A percentile compares a stretch with the other conserved stretches of the same genome.
These are phyloP conservation scores for Helminthosporium solani DNA, from an alignment of 2,329 filamentous ascomycete species.

Conservation along the genomic window DNA sequence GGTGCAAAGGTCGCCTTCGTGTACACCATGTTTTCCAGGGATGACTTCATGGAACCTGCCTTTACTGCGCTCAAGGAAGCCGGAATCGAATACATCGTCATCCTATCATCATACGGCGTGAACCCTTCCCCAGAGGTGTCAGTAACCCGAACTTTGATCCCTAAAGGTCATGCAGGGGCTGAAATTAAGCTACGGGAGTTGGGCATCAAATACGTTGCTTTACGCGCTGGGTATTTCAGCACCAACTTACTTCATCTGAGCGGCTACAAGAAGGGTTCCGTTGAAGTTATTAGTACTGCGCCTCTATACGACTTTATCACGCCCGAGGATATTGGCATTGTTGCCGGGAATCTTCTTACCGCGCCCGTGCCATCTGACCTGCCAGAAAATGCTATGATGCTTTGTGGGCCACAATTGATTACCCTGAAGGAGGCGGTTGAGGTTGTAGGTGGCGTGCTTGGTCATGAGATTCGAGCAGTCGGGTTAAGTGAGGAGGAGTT, in stretches of 20 bases:
- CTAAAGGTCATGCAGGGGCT: constrained; percentile 3
- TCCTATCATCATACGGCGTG: not conserved
- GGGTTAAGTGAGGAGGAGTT: no score
- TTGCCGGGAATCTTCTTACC: no score
- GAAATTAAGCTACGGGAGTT: constrained; percentile 4
- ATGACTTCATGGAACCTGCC: not conserved
- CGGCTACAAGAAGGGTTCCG: constrained; percentile 3
- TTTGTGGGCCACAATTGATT: no score
- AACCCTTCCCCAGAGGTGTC: not conserved
- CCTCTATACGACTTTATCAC: constrained; percentile 8
- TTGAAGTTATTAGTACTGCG: constrained; percentile 2
- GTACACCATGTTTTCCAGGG: constrained; percentile 39
- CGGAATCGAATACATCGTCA: constrained; percentile 2
- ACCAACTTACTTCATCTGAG: constrained; percentile 3
- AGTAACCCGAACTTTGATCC: not conserved
- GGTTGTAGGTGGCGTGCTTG: no score
- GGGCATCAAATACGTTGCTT: not conserved
- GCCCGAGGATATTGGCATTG: constrained; percentile 5
- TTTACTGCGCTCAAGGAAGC: constrained; percentile 1
- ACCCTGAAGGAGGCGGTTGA: no score
- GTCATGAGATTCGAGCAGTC: no score
- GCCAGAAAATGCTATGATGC: no score
- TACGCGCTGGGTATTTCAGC: constrained; percentile 9
- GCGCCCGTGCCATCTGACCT: no score
- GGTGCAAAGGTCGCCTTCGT: constrained; percentile 53